Base-by-base conservation (phyloP, 352 stramenopile species). In the Phytophthora pisi region DNA sequence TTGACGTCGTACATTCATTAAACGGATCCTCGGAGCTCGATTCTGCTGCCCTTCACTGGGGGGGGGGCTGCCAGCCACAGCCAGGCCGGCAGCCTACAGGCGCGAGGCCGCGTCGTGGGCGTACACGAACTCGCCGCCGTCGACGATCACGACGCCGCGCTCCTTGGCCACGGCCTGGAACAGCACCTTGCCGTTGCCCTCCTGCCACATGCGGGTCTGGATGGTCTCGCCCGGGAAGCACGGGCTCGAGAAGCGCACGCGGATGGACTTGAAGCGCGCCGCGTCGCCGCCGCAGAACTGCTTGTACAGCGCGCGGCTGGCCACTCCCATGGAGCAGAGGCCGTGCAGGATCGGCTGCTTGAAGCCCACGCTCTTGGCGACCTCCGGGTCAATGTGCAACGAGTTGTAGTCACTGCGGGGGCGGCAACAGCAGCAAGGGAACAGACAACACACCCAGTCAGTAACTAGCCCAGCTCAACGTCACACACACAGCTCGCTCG, bases 291-390 rank as follows among this genome's bases (percentile, higher is more conserved):
- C 61, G 74, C 88, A 96, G 54, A 91, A 96, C 38, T 79, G 73
- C 52, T 91, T 86, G 76, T 93, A 92, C 10, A 97, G 75, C 51
- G 87, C 84, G 36, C 87, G 84, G 40, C 85, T 84, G 15, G 87
- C 81, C 28, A 97, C 86, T 20, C 92, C 96, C 75, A 98, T 89
- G 38, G 89, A 98, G 74, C 93, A 98, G 20, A 99, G 78, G 5
- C 96, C 96, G 68, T 99, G 96, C 50, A 99, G 71, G 42, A 99
- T 95, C 24, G 95, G 93, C 53, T 84, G 73, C 51, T 91, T 87
- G 68, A 92, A 97, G 53, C 76, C 83, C 30, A 83, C 79, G 63
- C 79, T 87, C 78, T 75, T 74, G 18, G 81, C 93, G 68, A 95
- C 89, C 67, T 86, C 80, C 4, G 88, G 86, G 70, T 98, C 90